Evolutionary conservation across 75 land plant species (phyloP).

Genomic region (Azolla pinnata): DNA sequence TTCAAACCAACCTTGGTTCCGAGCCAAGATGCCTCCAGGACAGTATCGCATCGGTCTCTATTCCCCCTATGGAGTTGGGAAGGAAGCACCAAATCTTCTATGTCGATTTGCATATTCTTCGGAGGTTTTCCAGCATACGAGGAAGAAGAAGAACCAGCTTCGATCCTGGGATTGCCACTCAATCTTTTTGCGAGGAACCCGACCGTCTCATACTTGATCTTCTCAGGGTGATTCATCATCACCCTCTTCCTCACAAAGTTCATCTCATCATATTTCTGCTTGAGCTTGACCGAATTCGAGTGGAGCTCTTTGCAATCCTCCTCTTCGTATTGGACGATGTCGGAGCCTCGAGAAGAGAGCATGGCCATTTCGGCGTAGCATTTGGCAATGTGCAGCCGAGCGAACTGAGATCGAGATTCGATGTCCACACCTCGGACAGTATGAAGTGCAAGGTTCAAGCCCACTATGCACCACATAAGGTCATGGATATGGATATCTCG

Average conservation of each 20-base stretch:
- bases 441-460: neutral
- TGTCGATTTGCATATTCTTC: slow-evolving; percentile 3
- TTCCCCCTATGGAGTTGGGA: neutral
- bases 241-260: slow-evolving; percentile 6
- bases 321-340: neutral
- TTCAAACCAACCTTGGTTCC: slow-evolving; percentile 13
- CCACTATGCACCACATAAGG: slow-evolving; percentile 8
- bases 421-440: neutral
- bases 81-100: slow-evolving; percentile 7
- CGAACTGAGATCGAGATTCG: slow-evolving; percentile 1
- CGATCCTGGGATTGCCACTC: neutral
- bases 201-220: neutral
- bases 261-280: slow-evolving; percentile 1
- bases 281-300: neutral
- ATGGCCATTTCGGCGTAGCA: slow-evolving; percentile 2
- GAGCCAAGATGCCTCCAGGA: slow-evolving; percentile 12
- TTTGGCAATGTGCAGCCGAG: neutral
- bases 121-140: neutral
- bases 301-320: neutral
- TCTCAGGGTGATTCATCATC: slow-evolving; percentile 5
- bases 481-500: slow-evolving; percentile 9
- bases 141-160: neutral
- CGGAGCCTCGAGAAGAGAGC: neutral
- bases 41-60: slow-evolving; percentile 2
- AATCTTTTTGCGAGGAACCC: neutral